Base-by-base conservation (phyloP, 176 grass and related monocot species). In the Avena insularis region DNA sequence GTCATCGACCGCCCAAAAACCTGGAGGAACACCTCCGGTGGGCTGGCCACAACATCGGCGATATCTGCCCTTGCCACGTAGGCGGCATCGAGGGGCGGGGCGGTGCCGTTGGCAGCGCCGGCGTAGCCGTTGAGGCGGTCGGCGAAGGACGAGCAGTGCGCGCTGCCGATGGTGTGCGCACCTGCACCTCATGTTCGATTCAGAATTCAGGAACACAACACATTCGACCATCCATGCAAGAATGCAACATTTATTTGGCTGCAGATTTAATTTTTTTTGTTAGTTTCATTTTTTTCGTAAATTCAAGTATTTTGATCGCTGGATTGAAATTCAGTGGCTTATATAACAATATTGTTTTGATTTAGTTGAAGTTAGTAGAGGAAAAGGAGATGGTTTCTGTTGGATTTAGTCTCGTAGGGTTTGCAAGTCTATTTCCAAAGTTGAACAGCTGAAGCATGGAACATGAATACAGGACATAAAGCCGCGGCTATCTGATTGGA, bases 1-100 rank as follows among this genome's bases (percentile, higher is more conserved):
- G 79, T 84, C 95, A 98, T 98, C 12, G 95, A 93, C 78, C 87
- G 58, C 10, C 88, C 93, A 15, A 98, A 98, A 36, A 89, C 76
- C 20, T 81, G 50, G 77, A 92, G 90, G 82, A 93, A 98, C 46
- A 86, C 88, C 35, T 88, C 89, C 2, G 62, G 77, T 12, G 79
- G 29, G 3, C 80, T 78, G 5, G 93, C 40, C 35, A 70, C 86
- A 0, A 83, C 9, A 25, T 92, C 72, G 1, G 91, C 84, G 70
- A 95, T 50, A 1, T 95, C 68, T 45, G 88, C 78, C 3, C 93
- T 97, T 1, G 33, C 33, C 2, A 3, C 33, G 33, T 35, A 35
- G 2, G n/a, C 77, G 0, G 93, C 95, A 33, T 95, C 87, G 8
- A 97, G 72, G 1, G 91, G 87, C 38, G 23, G 23, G 23, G 23